phyloP scores from a whole-genome alignment of 768 basidiomycete genomes.

The Cystobasidiopsis lactophilus region DNA sequence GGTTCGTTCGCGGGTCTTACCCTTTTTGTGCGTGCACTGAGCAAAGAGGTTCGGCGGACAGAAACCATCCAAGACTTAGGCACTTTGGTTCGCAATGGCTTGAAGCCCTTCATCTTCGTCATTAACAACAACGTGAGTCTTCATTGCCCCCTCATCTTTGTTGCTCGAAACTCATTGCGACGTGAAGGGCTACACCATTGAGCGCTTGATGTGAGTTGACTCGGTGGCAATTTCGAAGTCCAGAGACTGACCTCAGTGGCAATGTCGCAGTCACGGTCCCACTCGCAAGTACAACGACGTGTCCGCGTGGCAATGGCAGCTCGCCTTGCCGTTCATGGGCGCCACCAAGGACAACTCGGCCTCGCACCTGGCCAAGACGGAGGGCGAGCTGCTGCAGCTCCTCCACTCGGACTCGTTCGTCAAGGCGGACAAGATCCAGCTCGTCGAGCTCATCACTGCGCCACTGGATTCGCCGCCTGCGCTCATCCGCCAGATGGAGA shows the following conservation, averaged over 20 bases:
- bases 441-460: constrained; percentile 58
- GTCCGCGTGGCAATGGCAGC: neutral
- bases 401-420: constrained; percentile 42
- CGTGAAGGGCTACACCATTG: too few relatives aligned
- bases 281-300: neutral
- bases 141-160: too few relatives aligned
- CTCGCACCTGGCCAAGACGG: constrained; percentile 22
- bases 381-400: constrained; percentile 43
- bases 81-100: constrained; percentile 45
- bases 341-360: constrained; percentile 10
- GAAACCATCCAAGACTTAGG: constrained; percentile 32
- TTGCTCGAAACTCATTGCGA: too few relatives aligned
- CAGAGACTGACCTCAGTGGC: too few relatives aligned
- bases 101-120: constrained; percentile 32
- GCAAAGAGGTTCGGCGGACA: too few relatives aligned
- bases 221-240: too few relatives aligned
- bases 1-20: too few relatives aligned
- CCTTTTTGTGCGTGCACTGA: too few relatives aligned
- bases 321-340: neutral
- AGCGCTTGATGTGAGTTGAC: too few relatives aligned
- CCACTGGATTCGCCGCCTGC: constrained; percentile 40
- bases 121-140: constrained; percentile 37
- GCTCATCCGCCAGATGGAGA: too few relatives aligned
- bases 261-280: too few relatives aligned
- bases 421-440: constrained; percentile 35